Evolutionary conservation across 106 monocot species (phyloP), one percentile per base, ranked within the genome.

Genomic region (Allium sativum): DNA sequence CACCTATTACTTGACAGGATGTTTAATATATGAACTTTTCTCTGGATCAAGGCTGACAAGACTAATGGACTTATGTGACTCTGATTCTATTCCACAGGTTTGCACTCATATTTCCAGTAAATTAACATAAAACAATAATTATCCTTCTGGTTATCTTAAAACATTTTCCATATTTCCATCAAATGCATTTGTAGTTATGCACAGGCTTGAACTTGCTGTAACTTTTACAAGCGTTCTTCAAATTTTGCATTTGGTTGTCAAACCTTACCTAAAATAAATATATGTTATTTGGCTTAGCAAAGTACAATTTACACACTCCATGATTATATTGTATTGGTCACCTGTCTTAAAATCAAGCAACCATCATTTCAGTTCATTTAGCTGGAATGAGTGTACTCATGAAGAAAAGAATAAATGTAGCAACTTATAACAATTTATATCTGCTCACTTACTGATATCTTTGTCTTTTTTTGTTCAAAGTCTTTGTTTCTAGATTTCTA

Each of bases 401-500:
- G n/a, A 59, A 9, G n/a, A n/a, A n/a, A n/a, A n/a, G 6, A 17
- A n/a, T 44, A 8, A 31, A 31, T 31, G 5, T 31, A 31, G 2
- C 31, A 31, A 31, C 31, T 31, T 52, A 44, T 12, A n/a, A 16
- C 9, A 40, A 8, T 42, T 60, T n/a, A 46, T 62, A 62, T 21
- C 42, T 13, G 42, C 10, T 42, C 53, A 54, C 31, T 55, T 3
- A 44, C 8, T 9, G 19, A 21, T 57, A 13, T 46, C 10, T 65
- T 16, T 56, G 20, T 11, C 50, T 58, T 77, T 70, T n/a, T 52
- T 74, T 89, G 40, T 62, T 52, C 72, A 22, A 41, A 95, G 90
- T 82, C 95, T 69, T 67, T 95, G 44, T 79, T 95, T 77, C 90
- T 90, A 72, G 95, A 95, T 79, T 95, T 90, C 65, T 90, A 95